A percentile compares a stretch with the other conserved stretches of the same genome.
Conservation (phyloP, 345 rosid species). For the Pistacia integerrima region DNA sequence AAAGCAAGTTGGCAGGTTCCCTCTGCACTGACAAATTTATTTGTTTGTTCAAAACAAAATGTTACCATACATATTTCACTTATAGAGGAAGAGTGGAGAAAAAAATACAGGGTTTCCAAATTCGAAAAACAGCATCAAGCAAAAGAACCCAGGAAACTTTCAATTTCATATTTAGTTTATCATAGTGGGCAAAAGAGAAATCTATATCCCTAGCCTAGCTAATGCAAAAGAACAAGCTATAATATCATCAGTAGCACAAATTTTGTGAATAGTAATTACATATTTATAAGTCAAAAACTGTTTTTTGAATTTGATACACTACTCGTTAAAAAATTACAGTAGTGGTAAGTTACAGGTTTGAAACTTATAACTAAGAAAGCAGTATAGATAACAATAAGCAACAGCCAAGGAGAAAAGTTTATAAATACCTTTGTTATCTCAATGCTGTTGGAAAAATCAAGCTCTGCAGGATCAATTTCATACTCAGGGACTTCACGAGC, state of each 20-base stretch:
- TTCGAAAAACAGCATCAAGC: too few relatives aligned
- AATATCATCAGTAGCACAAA: neutral
- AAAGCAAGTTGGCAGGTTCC: neutral
- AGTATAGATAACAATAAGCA: neutral
- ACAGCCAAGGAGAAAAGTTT: neutral
- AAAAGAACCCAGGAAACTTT: neutral
- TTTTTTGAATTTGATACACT: neutral
- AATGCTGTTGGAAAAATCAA: constrained; percentile 72
- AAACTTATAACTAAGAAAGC: neutral
- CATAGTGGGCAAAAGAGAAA: neutral
- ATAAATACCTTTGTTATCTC: constrained; percentile 67
- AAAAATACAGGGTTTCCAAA: too few relatives aligned
- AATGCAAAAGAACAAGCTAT: neutral
- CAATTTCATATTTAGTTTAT: neutral
- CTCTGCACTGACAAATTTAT: too few relatives aligned
- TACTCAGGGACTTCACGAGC: constrained; percentile 81
- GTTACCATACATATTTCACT: neutral
- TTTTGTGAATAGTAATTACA: neutral
- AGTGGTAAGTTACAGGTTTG: neutral
- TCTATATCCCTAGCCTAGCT: neutral
- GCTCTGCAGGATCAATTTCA: constrained; percentile 73
- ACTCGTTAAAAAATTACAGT: neutral
- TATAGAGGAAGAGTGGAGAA: neutral
- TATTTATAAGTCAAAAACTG: neutral
- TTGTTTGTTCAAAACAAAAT: neutral